These are phyloP conservation scores for Chenopodium quinoa DNA, from an alignment of 148 eudicot genomes.

Conservation along the genomic window DNA sequence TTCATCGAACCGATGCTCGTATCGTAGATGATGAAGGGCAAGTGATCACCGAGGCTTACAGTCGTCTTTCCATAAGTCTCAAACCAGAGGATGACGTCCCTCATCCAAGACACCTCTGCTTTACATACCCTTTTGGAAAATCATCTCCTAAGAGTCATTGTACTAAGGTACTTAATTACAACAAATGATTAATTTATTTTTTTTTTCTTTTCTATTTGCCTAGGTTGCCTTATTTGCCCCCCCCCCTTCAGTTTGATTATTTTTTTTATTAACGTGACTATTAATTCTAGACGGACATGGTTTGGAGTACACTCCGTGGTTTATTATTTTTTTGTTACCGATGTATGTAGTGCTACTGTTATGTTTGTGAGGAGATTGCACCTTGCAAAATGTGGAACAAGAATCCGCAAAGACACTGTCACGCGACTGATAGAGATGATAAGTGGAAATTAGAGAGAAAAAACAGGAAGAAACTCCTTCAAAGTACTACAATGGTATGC, in stretches of 20 bases:
- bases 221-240: too few species aligned
- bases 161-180: background rate
- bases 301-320: too few species aligned
- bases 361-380: slow-evolving; percentile 24
- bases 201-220: too few species aligned
- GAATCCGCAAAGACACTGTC: slow-evolving; percentile 9
- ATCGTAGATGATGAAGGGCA: background rate
- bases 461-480: background rate
- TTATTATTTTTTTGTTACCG: background rate
- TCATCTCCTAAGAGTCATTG: slow-evolving; percentile 25
- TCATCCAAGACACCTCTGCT: slow-evolving; percentile 25
- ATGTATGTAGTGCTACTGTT: slow-evolving; percentile 21
- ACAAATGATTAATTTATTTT: too few species aligned
- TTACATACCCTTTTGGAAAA: slow-evolving; percentile 18
- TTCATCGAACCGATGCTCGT: background rate
- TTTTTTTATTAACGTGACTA: too few species aligned
- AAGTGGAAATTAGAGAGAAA: background rate
- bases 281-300: too few species aligned
- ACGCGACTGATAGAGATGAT: slow-evolving; percentile 13
- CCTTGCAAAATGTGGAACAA: slow-evolving; percentile 24
- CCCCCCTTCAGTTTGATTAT: too few species aligned
- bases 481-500: slow-evolving; percentile 2
- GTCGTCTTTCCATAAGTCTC: background rate
- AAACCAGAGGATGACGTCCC: slow-evolving; percentile 22
- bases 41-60: background rate